phyloP scores from a whole-genome alignment of 768 basidiomycete species.

The Fistulinella prunicolor region DNA sequence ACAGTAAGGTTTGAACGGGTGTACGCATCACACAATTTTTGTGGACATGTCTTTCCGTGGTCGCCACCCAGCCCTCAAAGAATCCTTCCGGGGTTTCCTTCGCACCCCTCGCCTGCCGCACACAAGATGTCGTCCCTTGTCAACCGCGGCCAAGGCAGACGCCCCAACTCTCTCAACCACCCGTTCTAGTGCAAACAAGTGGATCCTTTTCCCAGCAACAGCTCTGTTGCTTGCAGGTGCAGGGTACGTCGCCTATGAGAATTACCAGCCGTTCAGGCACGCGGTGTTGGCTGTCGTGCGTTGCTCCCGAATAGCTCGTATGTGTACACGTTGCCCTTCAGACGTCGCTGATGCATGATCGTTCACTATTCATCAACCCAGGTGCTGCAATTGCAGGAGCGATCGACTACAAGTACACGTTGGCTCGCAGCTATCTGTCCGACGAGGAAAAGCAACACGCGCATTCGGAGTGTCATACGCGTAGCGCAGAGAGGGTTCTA shows the following conservation, averaged over 20 bases:
- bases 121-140: slow-evolving; percentile 9
- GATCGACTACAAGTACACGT: slow-evolving; percentile 71
- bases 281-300: slow-evolving; percentile 67
- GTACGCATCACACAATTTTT: no score
- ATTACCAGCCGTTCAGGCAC: slow-evolving; percentile 73
- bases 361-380: slow-evolving; percentile 23
- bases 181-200: slow-evolving; percentile 10
- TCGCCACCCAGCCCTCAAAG: slow-evolving; percentile 13
- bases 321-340: slow-evolving; percentile 28
- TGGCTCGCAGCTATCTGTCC: slow-evolving; percentile 50
- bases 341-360: slow-evolving; percentile 15
- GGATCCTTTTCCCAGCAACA: slow-evolving; percentile 26
- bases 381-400: slow-evolving; percentile 62
- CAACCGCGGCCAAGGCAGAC: slow-evolving; percentile 4
- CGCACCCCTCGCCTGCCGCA: slow-evolving; percentile 1
- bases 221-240: slow-evolving; percentile 30
- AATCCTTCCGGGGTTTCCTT: slow-evolving; percentile 10
- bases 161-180: not conserved
- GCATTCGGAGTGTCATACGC: slow-evolving; percentile 75
- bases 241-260: slow-evolving; percentile 55
- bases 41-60: slow-evolving; percentile 20
- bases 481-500: slow-evolving; percentile 77
- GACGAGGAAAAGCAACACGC: slow-evolving; percentile 51
- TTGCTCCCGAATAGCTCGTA: slow-evolving; percentile 76
- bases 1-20: no score